Evolutionary conservation across 441 rosid species (phyloP).

Genomic region (Mallotus japonicus): DNA sequence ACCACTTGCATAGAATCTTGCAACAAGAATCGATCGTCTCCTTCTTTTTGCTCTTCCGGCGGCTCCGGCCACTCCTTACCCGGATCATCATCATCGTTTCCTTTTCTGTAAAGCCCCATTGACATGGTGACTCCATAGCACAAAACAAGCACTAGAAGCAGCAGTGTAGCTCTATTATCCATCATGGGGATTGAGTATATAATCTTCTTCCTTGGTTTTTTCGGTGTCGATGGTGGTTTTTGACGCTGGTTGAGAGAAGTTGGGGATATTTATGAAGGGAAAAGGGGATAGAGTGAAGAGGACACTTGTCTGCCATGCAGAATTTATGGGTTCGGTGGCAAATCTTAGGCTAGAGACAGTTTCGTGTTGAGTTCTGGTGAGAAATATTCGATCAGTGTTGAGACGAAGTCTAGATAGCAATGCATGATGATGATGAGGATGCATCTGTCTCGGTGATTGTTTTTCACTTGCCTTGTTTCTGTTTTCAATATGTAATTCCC

Average conservation of each 20-base stretch:
- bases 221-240: not conserved
- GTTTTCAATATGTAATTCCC: no score
- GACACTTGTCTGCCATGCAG: constrained; percentile 44
- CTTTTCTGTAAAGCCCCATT: constrained; percentile 7
- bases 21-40: constrained; percentile 45
- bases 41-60: not conserved
- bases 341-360: constrained; percentile 34
- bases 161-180: constrained; percentile 27
- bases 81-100: constrained; percentile 16
- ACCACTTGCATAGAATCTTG: constrained; percentile 51
- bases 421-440: not conserved
- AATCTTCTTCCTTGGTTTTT: not conserved
- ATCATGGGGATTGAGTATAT: constrained; percentile 6
- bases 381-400: constrained; percentile 24
- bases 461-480: not conserved
- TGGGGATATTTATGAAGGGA: constrained; percentile 30
- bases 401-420: constrained; percentile 18
- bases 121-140: constrained; percentile 27
- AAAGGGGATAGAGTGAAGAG: constrained; percentile 4
- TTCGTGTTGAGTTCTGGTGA: constrained; percentile 23
- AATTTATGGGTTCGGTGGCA: constrained; percentile 34
- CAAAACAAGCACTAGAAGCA: constrained; percentile 28
- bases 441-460: not conserved
- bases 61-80: constrained; percentile 11
- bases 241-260: not conserved